These are phyloP conservation scores for Davidsoniella neocaledoniae DNA, from an alignment of 2,329 filamentous ascomycete genomes.

Conservation along the genomic window DNA sequence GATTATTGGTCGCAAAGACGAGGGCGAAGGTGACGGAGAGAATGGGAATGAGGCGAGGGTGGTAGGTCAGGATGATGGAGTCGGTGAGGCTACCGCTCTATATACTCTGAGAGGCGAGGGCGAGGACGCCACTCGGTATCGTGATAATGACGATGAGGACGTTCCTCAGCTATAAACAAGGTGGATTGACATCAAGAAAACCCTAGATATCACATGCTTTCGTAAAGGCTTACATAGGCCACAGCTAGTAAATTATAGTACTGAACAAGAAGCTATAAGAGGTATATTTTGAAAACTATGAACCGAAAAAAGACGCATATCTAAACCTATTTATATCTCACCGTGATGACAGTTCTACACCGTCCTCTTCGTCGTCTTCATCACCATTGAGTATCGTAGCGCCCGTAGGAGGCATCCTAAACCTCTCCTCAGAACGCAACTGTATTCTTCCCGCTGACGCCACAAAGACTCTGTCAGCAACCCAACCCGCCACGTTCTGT, in stretches of 20 bases:
- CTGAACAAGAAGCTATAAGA: neutral
- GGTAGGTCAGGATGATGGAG: conserved; percentile 10
- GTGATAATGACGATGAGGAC: conserved; percentile 3
- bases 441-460: conserved; percentile 40
- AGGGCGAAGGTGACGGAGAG: conserved; percentile 18
- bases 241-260: neutral
- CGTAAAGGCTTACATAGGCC: too few species aligned
- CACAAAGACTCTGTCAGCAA: conserved; percentile 36
- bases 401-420: too few species aligned
- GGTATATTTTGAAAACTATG: neutral
- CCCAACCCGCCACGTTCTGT: conserved; percentile 36
- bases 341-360: conserved; percentile 27
- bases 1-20: conserved; percentile 56
- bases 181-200: neutral
- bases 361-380: conserved; percentile 25
- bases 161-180: neutral
- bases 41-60: neutral
- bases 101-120: conserved; percentile 18
- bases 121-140: conserved; percentile 17
- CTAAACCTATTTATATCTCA: conserved; percentile 8
- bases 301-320: neutral
- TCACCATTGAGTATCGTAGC: conserved; percentile 25
- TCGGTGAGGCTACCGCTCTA: conserved; percentile 14
- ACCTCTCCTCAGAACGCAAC: conserved; percentile 27
- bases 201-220: too few species aligned